Base-by-base conservation (phyloP, 2,329 filamentous ascomycete genomes). In the Trichoderma hamatum region DNA sequence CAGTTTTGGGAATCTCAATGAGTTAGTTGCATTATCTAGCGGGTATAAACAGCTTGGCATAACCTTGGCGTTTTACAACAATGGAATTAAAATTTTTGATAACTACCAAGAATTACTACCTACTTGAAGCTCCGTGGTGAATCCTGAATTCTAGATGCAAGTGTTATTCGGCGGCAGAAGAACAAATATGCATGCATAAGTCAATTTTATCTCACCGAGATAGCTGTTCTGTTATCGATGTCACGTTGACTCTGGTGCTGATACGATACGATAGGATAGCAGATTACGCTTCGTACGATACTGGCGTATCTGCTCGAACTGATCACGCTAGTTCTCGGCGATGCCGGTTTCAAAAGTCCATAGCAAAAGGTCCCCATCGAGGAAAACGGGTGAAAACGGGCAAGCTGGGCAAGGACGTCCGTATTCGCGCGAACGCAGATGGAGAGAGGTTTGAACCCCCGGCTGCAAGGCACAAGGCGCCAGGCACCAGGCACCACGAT, bases 381-480 rank as follows among this genome's bases (percentile, higher is more conserved):
- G n/a, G 61, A 24, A 43, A 26, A 26, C 26, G 62, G 51, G 34
- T 19, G 24, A 14, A 58, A 56, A 26, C 32, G 34, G 63, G 32
- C 52, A 24, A 36, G 54, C 52, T 58, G n/a, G 26, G 49, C 24
- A 26, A 58, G 46, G 28, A n/a, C 11, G 28, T 51, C 28, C 54
- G 28, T 67, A 30, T 36, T 54, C 21, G 51, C 52, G 55, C 58
- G n/a, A 26, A 54, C 63, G 26, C 26, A 21, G 43, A 67, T 34
- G 39, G 49, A 21, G 34, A 59, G 39, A 9, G 36, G 1, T 19
- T 19, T 43, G 19, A n/a, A n/a, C 3, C n/a, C 14, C 54, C 43
- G 59, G 32, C 63, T 58, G 63, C 52, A 67, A 67, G 63, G 54
- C 63, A 58, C 21, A 67, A 49, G n/a, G 10, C 63, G 34, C 63